Conservation (phyloP, 345 rosid species). For the Acer negundo region DNA sequence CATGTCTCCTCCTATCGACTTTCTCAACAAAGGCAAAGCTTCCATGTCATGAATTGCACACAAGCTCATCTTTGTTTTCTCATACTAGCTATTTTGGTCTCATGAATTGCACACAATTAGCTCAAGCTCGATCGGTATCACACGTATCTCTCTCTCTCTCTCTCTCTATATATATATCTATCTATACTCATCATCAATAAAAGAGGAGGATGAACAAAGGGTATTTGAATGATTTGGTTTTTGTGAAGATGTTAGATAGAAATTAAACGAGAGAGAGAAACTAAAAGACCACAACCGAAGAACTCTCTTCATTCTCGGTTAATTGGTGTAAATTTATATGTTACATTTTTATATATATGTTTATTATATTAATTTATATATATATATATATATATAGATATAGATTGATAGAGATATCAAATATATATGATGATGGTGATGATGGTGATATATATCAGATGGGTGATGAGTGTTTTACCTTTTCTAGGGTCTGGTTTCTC, state of each 20-base stretch:
- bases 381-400: neutral
- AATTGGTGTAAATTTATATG: constrained; percentile 9
- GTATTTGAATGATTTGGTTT: constrained; percentile 12
- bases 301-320: constrained; percentile 4
- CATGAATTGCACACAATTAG: neutral
- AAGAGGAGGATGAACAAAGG: constrained; percentile 1
- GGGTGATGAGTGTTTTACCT: constrained; percentile 10
- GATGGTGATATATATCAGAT: constrained; percentile 1
- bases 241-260: constrained; percentile 10
- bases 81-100: neutral
- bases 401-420: neutral
- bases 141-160: neutral
- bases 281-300: neutral
- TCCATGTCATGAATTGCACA: constrained; percentile 36
- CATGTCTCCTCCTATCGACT: constrained; percentile 25
- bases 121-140: neutral
- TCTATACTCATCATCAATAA: neutral
- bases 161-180: too few relatives aligned
- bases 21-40: constrained; percentile 44
- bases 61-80: neutral
- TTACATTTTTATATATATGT: neutral
- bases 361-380: neutral
- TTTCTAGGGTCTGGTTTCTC: constrained; percentile 20
- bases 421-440: neutral
- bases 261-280: neutral